phyloP scores from a whole-genome alignment of 2,329 filamentous ascomycete genomes.

The Parascedosporium putredinis region DNA sequence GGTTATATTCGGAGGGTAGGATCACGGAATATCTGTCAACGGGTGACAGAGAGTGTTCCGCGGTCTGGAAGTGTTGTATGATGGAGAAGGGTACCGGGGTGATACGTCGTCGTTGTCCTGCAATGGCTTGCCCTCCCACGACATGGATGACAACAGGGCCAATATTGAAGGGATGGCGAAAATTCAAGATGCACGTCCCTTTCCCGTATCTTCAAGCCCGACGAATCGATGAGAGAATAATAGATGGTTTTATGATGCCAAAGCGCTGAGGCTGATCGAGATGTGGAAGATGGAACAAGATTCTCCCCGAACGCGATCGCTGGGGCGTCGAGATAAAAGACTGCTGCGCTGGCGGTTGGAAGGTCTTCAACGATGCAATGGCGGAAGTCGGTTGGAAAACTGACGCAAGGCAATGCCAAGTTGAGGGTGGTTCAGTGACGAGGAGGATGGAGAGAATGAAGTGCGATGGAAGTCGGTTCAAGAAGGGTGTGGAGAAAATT shows the following conservation, averaged over 20 bases:
- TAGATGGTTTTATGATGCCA: background rate
- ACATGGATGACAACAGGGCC: constrained; percentile 5
- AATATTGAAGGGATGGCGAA: background rate
- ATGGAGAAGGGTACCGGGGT: background rate
- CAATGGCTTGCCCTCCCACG: constrained; percentile 4
- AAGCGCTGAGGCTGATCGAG: background rate
- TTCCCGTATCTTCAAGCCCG: background rate
- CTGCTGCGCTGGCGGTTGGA: background rate
- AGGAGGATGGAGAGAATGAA: constrained; percentile 14
- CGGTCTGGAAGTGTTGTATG: background rate
- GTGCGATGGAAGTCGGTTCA: background rate
- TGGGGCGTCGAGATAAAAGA: background rate
- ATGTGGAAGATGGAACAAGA: background rate
- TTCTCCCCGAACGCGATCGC: constrained; percentile 1
- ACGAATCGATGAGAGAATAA: background rate
- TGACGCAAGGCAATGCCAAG: background rate
- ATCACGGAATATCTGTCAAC: constrained; percentile 9
- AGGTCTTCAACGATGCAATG: background rate
- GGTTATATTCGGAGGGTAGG: constrained; percentile 24
- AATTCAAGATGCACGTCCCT: background rate
- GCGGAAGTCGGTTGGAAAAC: background rate
- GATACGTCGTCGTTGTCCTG: constrained; percentile 5
- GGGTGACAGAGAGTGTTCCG: constrained; percentile 8
- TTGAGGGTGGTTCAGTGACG: constrained; percentile 17
- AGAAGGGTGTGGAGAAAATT: constrained; percentile 9